Conservation (phyloP, 306 rosid genomes). For the barrel medic (Medicago truncatula) region DNA sequence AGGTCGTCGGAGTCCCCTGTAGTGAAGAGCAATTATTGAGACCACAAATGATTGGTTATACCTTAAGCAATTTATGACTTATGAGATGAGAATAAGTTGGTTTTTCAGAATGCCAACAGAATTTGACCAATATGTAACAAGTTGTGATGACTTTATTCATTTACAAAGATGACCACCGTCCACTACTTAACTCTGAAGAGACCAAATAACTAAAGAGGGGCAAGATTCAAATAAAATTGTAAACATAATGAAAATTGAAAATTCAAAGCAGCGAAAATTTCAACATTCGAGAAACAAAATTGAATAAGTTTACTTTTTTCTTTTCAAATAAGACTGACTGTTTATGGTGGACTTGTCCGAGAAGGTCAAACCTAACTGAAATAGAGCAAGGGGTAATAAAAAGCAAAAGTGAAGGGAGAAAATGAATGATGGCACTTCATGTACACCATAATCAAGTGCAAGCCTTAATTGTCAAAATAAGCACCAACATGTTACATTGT, state of each 20-base stretch:
- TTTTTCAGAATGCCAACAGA: not conserved
- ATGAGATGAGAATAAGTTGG: not conserved
- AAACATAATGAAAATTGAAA: too few relatives aligned
- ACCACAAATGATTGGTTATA: not conserved
- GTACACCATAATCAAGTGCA: too few relatives aligned
- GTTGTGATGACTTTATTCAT: not conserved
- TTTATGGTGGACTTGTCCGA: too few relatives aligned
- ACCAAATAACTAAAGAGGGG: too few relatives aligned
- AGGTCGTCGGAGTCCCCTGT: not conserved
- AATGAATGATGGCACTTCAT: not conserved
- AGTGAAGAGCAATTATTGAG: not conserved
- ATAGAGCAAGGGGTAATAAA: too few relatives aligned
- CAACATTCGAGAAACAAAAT: not conserved
- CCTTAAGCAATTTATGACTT: not conserved
- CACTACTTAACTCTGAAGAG: too few relatives aligned
- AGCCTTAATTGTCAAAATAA: not conserved
- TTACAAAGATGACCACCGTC: too few relatives aligned
- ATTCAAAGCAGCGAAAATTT: too few relatives aligned
- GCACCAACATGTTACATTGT: too few relatives aligned
- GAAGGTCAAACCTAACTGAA: too few relatives aligned
- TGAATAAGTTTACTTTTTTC: not conserved
- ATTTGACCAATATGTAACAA: not conserved
- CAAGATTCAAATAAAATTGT: too few relatives aligned
- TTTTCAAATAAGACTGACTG: too few relatives aligned
- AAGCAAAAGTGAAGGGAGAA: not conserved